Evolutionary conservation across 148 eudicot species (phyloP).

Genomic region (Persicaria maculosa): DNA sequence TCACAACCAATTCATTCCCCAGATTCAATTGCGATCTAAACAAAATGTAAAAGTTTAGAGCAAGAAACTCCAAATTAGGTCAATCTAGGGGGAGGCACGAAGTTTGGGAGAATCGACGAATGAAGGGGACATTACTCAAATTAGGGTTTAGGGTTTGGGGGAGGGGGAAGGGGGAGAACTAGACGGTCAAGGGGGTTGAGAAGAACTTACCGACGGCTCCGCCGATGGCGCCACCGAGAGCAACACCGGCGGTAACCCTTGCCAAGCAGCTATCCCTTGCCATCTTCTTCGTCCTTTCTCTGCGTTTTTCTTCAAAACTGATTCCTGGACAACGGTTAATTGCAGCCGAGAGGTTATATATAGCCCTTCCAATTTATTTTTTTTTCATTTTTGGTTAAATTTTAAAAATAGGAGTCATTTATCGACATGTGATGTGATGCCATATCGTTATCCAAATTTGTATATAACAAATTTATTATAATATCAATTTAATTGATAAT

Average conservation of each 20-base stretch:
- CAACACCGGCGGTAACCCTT: conserved; percentile 70
- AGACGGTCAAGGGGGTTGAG: neutral
- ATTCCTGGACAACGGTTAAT: too few species aligned
- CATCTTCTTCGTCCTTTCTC: conserved; percentile 25
- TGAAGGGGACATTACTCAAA: neutral
- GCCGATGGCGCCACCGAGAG: conserved; percentile 82
- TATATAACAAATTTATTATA: too few species aligned
- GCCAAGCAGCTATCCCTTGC: conserved; percentile 77
- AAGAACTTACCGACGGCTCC: conserved; percentile 68
- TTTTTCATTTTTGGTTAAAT: too few species aligned
- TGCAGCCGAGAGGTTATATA: too few species aligned
- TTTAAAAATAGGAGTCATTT: too few species aligned
- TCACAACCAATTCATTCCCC: neutral
- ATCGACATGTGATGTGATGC: too few species aligned
- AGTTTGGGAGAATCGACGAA: neutral
- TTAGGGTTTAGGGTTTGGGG: conserved; percentile 12
- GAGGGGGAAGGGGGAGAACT: conserved; percentile 4
- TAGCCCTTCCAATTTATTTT: too few species aligned
- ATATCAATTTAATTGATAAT: too few species aligned
- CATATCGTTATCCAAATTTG: too few species aligned
- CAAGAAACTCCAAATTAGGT: neutral
- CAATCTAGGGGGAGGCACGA: neutral
- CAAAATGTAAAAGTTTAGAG: neutral
- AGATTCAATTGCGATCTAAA: neutral
- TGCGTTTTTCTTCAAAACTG: neutral